A percentile compares a stretch with the other conserved stretches of the same genome.
Evolutionary conservation across 2,329 filamentous ascomycete species (phyloP).

Genomic region (Talaromyces sp.): DNA sequence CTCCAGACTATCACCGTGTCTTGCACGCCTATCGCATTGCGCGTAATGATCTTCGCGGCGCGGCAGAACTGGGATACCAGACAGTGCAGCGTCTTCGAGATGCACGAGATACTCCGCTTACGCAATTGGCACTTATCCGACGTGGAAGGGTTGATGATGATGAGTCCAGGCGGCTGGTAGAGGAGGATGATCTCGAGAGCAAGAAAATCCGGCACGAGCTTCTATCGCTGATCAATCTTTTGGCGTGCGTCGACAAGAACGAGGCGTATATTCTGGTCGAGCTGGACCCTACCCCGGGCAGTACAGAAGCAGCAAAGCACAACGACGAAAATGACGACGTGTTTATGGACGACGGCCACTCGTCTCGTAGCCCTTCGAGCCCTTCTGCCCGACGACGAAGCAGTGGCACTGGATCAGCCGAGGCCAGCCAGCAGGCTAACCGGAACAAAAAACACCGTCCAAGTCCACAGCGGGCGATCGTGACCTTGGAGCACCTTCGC

Average conservation of each 20-base stretch:
- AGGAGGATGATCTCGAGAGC: conserved; percentile 43
- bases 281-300: conserved; percentile 25
- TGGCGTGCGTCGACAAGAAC: conserved; percentile 75
- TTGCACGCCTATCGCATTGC: conserved; percentile 87
- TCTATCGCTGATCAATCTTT: conserved; percentile 84
- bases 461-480: conserved; percentile 60
- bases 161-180: conserved; percentile 22
- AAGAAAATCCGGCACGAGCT: conserved; percentile 62
- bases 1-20: conserved; percentile 74
- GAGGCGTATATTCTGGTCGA: conserved; percentile 68
- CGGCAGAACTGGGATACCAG: conserved; percentile 52
- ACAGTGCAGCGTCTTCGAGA: conserved; percentile 48
- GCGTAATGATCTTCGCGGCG: conserved; percentile 78
- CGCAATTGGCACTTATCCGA: conserved; percentile 31
- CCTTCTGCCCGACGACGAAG: conserved; percentile 4
- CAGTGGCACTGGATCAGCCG: conserved; percentile 6
- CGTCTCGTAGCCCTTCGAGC: conserved; percentile 11
- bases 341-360: conserved; percentile 32
- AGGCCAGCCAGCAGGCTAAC: neutral
- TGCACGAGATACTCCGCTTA: conserved; percentile 26
- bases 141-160: conserved; percentile 25
- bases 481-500: conserved; percentile 79
- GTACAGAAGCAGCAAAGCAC: conserved; percentile 40
- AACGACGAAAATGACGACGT: conserved; percentile 32
- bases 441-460: conserved; percentile 20